Evolutionary conservation across 805 yeast genomes (phyloP).

Genomic region (Pichia insulana): DNA sequence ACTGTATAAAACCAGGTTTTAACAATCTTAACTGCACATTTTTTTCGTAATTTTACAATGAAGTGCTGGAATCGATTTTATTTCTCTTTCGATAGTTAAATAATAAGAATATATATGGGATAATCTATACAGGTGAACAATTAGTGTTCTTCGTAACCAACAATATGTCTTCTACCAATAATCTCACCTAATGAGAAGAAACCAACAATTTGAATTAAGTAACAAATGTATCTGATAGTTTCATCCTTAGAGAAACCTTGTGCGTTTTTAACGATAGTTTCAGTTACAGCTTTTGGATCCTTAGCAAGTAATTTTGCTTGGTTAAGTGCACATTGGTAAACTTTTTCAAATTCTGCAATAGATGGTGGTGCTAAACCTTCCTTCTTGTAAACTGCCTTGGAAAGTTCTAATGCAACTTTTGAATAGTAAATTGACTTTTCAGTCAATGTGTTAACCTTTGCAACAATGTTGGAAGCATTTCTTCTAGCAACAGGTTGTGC

Average conservation of each 20-base stretch:
- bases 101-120: not conserved
- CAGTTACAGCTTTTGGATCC: conserved; percentile 54
- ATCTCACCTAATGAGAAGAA: conserved; percentile 92
- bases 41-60: no score
- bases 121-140: not conserved
- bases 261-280: conserved; percentile 36
- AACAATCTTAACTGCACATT: no score
- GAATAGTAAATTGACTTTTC: conserved; percentile 74
- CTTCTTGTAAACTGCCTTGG: conserved; percentile 75
- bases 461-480: conserved; percentile 30
- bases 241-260: conserved; percentile 40
- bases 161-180: conserved; percentile 88
- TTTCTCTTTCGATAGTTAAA: not conserved
- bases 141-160: conserved; percentile 51
- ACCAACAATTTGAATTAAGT: conserved; percentile 78
- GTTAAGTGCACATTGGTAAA: conserved; percentile 49
- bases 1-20: no score
- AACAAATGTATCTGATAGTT: conserved; percentile 59
- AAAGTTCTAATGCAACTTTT: conserved; percentile 43
- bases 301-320: conserved; percentile 35
- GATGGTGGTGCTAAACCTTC: conserved; percentile 94
- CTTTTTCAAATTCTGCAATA: conserved; percentile 62
- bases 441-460: conserved; percentile 23
- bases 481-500: conserved; percentile 26
- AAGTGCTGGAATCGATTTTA: not conserved